Conservation (phyloP, 495 filamentous ascomycete species). For the Chaetomium cochliodes region DNA sequence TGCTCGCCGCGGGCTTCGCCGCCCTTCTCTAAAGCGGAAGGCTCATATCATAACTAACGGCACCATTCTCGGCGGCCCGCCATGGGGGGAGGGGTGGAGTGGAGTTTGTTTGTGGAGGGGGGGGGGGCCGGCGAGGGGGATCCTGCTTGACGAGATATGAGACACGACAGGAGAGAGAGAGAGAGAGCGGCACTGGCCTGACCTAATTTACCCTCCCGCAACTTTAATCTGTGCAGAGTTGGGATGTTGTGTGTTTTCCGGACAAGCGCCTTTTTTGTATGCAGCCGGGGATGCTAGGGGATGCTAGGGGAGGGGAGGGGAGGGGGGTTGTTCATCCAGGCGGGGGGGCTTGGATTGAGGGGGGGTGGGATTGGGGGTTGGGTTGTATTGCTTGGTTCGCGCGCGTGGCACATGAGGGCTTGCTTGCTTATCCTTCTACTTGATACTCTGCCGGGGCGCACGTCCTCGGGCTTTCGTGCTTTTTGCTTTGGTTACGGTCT, state of each 20-base stretch:
- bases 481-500: constrained; percentile 19
- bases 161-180: constrained; percentile 31
- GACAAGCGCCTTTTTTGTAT: constrained; percentile 10
- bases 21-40: constrained; percentile 40
- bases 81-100: too few species aligned
- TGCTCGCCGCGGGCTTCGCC: constrained; percentile 33
- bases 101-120: too few species aligned
- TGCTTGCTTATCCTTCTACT: constrained; percentile 24
- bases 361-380: constrained; percentile 17
- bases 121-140: background rate
- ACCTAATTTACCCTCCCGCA: constrained; percentile 20
- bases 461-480: constrained; percentile 31
- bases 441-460: constrained; percentile 31
- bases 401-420: constrained; percentile 1
- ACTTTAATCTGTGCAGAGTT: constrained; percentile 32
- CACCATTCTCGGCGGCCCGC: constrained; percentile 25
- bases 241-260: constrained; percentile 30
- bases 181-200: constrained; percentile 25
- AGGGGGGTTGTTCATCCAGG: constrained; percentile 8
- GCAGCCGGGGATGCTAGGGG: constrained; percentile 12
- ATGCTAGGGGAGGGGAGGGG: too few species aligned
- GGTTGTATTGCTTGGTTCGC: constrained; percentile 23
- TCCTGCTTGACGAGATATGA: constrained; percentile 38
- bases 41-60: too few species aligned
- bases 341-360: background rate